Evolutionary conservation across 495 filamentous ascomycete species (phyloP).

Genomic region (Arthonia radiata): DNA sequence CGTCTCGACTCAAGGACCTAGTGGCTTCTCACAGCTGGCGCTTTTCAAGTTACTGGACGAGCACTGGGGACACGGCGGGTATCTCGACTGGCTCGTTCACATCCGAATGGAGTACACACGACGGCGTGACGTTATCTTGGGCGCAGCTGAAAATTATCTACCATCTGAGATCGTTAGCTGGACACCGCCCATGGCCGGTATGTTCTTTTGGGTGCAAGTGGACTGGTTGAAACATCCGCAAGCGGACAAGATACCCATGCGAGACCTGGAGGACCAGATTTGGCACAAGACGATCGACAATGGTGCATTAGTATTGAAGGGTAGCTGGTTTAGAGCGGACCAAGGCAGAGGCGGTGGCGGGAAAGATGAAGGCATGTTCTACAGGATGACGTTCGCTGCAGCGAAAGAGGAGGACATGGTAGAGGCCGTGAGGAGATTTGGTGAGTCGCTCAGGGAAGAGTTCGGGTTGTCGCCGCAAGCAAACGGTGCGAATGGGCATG

Average conservation of each 20-base stretch:
- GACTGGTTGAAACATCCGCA: slow-evolving; percentile 50
- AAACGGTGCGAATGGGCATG: too few species aligned
- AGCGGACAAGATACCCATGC: slow-evolving; percentile 26
- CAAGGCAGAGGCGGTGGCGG: slow-evolving; percentile 16
- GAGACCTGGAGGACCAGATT: slow-evolving; percentile 62
- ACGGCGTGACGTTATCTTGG: slow-evolving; percentile 50
- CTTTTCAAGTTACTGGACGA: slow-evolving; percentile 81
- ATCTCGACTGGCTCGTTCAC: slow-evolving; percentile 69
- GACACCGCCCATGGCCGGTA: slow-evolving; percentile 67
- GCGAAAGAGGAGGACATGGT: slow-evolving; percentile 49
- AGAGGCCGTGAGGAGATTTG: slow-evolving; percentile 56
- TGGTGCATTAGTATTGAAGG: slow-evolving; percentile 51
- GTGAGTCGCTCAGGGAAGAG: slow-evolving; percentile 35
- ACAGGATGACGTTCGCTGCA: slow-evolving; percentile 72
- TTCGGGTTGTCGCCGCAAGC: too few species aligned
- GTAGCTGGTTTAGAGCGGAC: slow-evolving; percentile 70
- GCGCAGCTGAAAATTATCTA: slow-evolving; percentile 58
- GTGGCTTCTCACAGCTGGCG: slow-evolving; percentile 57
- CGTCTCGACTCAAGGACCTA: slow-evolving; percentile 55
- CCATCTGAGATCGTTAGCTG: slow-evolving; percentile 61
- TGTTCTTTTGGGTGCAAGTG: slow-evolving; percentile 88
- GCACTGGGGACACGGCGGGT: slow-evolving; percentile 83
- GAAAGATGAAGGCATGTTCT: slow-evolving; percentile 63
- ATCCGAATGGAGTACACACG: slow-evolving; percentile 62
- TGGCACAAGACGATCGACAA: slow-evolving; percentile 46